Evolutionary conservation across 345 rosid species (phyloP).

Genomic region (Balakata baccata): DNA sequence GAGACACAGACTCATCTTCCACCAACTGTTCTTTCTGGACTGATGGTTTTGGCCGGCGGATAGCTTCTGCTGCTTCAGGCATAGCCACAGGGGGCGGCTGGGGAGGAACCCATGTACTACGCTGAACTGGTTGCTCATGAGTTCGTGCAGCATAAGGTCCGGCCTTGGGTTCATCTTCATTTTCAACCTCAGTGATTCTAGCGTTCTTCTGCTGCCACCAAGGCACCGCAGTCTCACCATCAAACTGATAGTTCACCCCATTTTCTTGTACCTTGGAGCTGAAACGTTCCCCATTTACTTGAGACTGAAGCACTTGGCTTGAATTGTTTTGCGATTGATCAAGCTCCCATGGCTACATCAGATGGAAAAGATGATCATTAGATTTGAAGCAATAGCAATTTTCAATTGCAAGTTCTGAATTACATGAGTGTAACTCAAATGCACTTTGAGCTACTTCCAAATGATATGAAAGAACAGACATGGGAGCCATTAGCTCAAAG

Average conservation of each 20-base stretch:
- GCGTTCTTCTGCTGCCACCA: conserved; percentile 80
- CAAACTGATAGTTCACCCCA: conserved; percentile 38
- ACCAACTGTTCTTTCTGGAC: conserved; percentile 53
- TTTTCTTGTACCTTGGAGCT: conserved; percentile 38
- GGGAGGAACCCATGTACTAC: conserved; percentile 86
- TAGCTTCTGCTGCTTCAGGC: conserved; percentile 95
- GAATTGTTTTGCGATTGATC: conserved; percentile 45
- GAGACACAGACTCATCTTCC: conserved; percentile 42
- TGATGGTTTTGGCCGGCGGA: conserved; percentile 64
- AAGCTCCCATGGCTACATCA: conserved; percentile 76
- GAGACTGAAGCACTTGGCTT: conserved; percentile 37
- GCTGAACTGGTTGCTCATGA: conserved; percentile 51
- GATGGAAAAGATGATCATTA: conserved; percentile 9
- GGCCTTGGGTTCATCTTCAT: conserved; percentile 43
- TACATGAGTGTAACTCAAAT: not conserved
- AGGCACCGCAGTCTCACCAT: conserved; percentile 38
- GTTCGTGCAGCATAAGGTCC: conserved; percentile 37
- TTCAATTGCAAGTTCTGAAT: not conserved
- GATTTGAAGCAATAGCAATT: not conserved
- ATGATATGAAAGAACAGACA: not conserved
- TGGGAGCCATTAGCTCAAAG: not conserved
- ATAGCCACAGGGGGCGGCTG: conserved; percentile 90
- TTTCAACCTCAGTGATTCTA: conserved; percentile 59
- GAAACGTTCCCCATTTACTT: conserved; percentile 36
- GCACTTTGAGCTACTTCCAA: not conserved